Base-by-base conservation (phyloP, 169 alveolate species). In the Cryptosporidium parvum region DNA sequence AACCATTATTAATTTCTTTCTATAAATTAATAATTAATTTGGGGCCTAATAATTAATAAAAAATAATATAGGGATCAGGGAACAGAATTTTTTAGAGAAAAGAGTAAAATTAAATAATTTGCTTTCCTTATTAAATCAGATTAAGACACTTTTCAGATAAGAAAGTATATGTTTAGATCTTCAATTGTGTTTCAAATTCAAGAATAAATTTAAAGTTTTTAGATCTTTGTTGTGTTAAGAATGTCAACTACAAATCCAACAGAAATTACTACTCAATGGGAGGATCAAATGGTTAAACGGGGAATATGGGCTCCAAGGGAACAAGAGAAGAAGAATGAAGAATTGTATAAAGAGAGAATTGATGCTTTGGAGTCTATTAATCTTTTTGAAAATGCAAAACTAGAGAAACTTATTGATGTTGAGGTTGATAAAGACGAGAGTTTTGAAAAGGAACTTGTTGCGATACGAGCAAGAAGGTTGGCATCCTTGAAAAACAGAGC, bases 171-270 rank as follows among this genome's bases (percentile, higher is more conserved):
- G 67, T 56, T 56, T 26, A 56, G 14, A n/a, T 56, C 1, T n/a
- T 8, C n/a, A 9, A n/a, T 56, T 56, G 8, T 53, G 62, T 9
- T 2, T 56, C 35, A n/a, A 12, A 26, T 0, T 56, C 37, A 26
- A 56, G 67, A 23, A 29, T 48, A 16, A 3, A 56, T n/a, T 56
- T 14, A 4, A 10, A 65, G 29, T 65, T 65, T 65, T 31, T 65
- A 65, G 72, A 65, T 65, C 53, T 65, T 26, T 3, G 5, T 4
- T 21, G 33, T 42, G 14, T 18, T 29, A 59, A 44, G 23, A 85
- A 96, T 96, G 98, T 96, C 98, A 21, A 96, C 97, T 6, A 96
- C 98, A 14, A 93, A 96, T 75, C 98, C 98, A 8, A 93, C 96
- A 5, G 75, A 87, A 21, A 93, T 93, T 23, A 94, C 97, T 48